Conservation (phyloP, 108 stramenopile species). For the Seminavis robusta region DNA sequence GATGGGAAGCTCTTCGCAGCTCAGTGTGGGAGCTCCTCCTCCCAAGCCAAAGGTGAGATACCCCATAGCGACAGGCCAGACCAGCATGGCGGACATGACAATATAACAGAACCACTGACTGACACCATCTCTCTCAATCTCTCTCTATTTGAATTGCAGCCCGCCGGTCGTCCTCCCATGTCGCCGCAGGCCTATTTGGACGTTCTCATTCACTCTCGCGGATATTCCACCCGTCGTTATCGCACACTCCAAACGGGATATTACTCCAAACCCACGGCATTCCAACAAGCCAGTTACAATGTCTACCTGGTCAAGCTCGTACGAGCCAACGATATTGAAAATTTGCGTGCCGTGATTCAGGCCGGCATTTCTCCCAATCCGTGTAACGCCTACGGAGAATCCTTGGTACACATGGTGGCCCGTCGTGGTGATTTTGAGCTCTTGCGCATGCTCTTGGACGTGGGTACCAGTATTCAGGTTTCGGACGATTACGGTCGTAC, state of each 20-base stretch:
- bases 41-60: too few relatives aligned
- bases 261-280: constrained; percentile 65
- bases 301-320: constrained; percentile 55
- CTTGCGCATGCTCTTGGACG: constrained; percentile 40
- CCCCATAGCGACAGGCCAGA: too few relatives aligned
- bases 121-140: too few relatives aligned
- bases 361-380: constrained; percentile 70
- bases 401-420: constrained; percentile 71
- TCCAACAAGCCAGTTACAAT: constrained; percentile 71
- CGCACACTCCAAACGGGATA: constrained; percentile 55
- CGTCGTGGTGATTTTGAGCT: constrained; percentile 52
- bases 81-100: too few relatives aligned
- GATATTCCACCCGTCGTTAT: constrained; percentile 60
- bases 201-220: constrained; percentile 46
- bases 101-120: too few relatives aligned
- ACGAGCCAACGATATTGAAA: constrained; percentile 44
- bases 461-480: constrained; percentile 45
- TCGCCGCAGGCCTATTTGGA: constrained; percentile 68
- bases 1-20: too few relatives aligned
- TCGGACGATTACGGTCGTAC: constrained; percentile 60
- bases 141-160: too few relatives aligned
- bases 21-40: too few relatives aligned
- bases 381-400: constrained; percentile 82
- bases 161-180: too few relatives aligned
- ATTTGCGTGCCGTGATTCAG: constrained; percentile 42